A percentile compares a stretch with the other conserved stretches of the same genome.
Evolutionary conservation across 768 basidiomycete species (phyloP).

Genomic region (Boletus reticuloceps): DNA sequence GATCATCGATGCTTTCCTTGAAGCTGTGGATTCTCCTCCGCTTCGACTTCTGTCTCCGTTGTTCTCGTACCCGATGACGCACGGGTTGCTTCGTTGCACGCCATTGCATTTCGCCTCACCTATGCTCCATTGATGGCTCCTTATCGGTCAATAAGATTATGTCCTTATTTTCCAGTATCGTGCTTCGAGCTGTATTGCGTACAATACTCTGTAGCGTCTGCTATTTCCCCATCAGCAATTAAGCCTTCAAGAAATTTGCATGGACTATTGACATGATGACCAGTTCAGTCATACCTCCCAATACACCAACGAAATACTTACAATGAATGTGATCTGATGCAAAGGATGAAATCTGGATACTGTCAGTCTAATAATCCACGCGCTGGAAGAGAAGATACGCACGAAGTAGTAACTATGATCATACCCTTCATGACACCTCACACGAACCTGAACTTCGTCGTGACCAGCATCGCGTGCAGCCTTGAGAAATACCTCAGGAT

Average conservation of each 20-base stretch:
- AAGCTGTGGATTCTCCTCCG: not conserved
- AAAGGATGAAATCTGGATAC: slow-evolving; percentile 79
- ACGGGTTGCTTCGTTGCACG: not conserved
- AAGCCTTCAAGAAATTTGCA: slow-evolving; percentile 82
- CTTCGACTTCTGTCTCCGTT: not conserved
- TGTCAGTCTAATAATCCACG: not conserved
- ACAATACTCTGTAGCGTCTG: not conserved
- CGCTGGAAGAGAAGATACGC: slow-evolving; percentile 13
- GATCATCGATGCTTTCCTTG: not conserved
- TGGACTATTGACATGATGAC: slow-evolving; percentile 54
- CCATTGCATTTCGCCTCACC: not conserved
- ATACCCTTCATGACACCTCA: slow-evolving; percentile 79
- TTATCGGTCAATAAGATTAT: not conserved
- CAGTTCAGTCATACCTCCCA: slow-evolving; percentile 5
- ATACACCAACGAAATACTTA: slow-evolving; percentile 36
- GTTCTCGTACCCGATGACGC: not conserved
- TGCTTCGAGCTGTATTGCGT: slow-evolving; percentile 7
- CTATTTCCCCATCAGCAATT: slow-evolving; percentile 3
- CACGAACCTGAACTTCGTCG: slow-evolving; percentile 71
- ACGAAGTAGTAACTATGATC: slow-evolving; percentile 92
- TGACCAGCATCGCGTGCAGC: slow-evolving; percentile 74
- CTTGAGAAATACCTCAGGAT: slow-evolving; percentile 84
- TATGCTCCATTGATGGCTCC: not conserved
- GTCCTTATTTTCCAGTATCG: not conserved
- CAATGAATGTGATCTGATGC: slow-evolving; percentile 87